phyloP scores from a whole-genome alignment of 495 filamentous ascomycete genomes.

The Penicillium maclennaniae region DNA sequence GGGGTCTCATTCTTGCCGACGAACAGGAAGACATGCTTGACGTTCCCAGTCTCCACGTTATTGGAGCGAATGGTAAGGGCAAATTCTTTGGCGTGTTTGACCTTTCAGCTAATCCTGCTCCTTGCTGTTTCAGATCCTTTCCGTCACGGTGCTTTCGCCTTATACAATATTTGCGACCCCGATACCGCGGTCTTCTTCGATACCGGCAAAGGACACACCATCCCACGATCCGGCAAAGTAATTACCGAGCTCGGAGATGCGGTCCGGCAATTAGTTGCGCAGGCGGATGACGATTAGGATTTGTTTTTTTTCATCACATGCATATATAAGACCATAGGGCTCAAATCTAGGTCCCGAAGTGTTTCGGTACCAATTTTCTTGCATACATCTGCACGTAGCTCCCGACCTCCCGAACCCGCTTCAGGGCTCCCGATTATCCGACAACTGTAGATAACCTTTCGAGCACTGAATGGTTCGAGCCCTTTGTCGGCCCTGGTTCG shows the following conservation, averaged over 20 bases:
- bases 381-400: background rate
- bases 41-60: constrained; percentile 53
- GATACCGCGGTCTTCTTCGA: constrained; percentile 50
- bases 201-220: constrained; percentile 53
- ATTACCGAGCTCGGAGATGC: constrained; percentile 26
- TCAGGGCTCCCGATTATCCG: no score
- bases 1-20: constrained; percentile 43
- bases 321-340: background rate
- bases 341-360: background rate
- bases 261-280: constrained; percentile 21
- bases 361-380: background rate
- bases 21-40: constrained; percentile 44
- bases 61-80: constrained; percentile 44
- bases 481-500: background rate
- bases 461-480: background rate
- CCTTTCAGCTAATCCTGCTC: background rate
- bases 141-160: constrained; percentile 46
- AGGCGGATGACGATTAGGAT: background rate
- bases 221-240: constrained; percentile 45
- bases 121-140: constrained; percentile 43
- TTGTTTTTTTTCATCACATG: background rate
- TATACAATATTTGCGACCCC: constrained; percentile 54
- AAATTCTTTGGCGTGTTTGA: background rate
- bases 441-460: no score
- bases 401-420: background rate